phyloP scores from a whole-genome alignment of 129 eudicot species.

The Apium graveolens region DNA sequence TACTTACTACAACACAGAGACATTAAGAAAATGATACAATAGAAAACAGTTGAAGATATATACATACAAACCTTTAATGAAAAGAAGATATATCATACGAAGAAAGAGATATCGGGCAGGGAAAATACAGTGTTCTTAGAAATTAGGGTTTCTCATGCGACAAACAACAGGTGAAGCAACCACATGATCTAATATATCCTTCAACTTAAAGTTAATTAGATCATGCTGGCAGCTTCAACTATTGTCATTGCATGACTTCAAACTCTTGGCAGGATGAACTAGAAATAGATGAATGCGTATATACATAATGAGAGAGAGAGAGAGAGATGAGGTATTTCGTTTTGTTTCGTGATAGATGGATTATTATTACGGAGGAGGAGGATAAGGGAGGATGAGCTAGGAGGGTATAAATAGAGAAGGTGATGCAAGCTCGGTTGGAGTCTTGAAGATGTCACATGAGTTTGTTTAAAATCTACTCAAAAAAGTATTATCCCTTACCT shows the following conservation, averaged over 20 bases:
- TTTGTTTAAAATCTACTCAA: too few relatives aligned
- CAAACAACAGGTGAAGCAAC: slow-evolving; percentile 39
- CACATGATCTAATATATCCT: slow-evolving; percentile 41
- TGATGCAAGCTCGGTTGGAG: background rate
- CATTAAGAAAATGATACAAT: background rate
- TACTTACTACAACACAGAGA: too few relatives aligned
- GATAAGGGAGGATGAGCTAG: background rate
- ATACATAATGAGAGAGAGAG: background rate
- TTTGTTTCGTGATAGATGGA: too few relatives aligned
- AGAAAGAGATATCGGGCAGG: background rate
- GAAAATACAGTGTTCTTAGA: background rate
- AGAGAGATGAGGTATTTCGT: background rate
- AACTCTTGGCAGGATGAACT: background rate
- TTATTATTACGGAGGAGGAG: background rate
- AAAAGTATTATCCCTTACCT: background rate
- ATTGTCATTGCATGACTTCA: slow-evolving; percentile 17
- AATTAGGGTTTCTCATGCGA: slow-evolving; percentile 19
- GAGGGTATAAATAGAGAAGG: background rate
- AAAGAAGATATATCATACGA: background rate
- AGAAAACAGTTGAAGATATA: background rate
- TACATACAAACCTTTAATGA: background rate
- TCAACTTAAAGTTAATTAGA: slow-evolving; percentile 22
- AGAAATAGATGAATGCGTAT: background rate
- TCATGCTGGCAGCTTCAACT: slow-evolving; percentile 58
- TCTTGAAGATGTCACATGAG: background rate